Evolutionary conservation across 495 filamentous ascomycete species (phyloP).

Genomic region (Hypomontagnella monticulosa): DNA sequence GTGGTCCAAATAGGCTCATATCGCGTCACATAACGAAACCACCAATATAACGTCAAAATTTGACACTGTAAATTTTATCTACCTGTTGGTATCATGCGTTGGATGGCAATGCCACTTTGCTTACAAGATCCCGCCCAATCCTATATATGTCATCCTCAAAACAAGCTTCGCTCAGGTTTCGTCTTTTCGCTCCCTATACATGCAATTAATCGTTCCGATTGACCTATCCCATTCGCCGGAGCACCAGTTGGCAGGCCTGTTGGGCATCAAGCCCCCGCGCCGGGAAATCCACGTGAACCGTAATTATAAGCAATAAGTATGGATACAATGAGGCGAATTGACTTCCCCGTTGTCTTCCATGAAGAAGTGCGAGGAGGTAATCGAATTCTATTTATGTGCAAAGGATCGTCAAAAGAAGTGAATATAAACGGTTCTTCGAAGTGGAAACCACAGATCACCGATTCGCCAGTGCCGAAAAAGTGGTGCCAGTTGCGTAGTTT

Average conservation of each 20-base stretch:
- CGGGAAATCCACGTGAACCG: conserved; percentile 39
- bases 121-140: conserved; percentile 33
- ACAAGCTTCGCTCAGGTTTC: conserved; percentile 15
- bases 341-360: conserved; percentile 5
- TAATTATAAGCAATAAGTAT: conserved; percentile 42
- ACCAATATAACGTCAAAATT: conserved; percentile 16
- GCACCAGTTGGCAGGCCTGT: conserved; percentile 22
- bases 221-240: conserved; percentile 30
- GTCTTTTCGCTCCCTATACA: conserved; percentile 32
- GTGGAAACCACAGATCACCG: conserved; percentile 38
- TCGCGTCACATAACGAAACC: not conserved
- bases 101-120: conserved; percentile 26
- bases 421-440: conserved; percentile 41
- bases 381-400: conserved; percentile 40
- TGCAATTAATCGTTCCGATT: conserved; percentile 38
- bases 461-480: conserved; percentile 34
- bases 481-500: conserved; percentile 17
- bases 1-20: not conserved
- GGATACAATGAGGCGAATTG: conserved; percentile 30
- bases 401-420: conserved; percentile 42
- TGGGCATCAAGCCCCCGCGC: conserved; percentile 41
- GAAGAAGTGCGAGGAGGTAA: not conserved
- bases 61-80: conserved; percentile 25
- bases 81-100: conserved; percentile 39
- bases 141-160: conserved; percentile 40